Evolutionary conservation across 352 stramenopile species (phyloP), one percentile per base, ranked within the genome.

Genomic region (Globisporangium alternatum): DNA sequence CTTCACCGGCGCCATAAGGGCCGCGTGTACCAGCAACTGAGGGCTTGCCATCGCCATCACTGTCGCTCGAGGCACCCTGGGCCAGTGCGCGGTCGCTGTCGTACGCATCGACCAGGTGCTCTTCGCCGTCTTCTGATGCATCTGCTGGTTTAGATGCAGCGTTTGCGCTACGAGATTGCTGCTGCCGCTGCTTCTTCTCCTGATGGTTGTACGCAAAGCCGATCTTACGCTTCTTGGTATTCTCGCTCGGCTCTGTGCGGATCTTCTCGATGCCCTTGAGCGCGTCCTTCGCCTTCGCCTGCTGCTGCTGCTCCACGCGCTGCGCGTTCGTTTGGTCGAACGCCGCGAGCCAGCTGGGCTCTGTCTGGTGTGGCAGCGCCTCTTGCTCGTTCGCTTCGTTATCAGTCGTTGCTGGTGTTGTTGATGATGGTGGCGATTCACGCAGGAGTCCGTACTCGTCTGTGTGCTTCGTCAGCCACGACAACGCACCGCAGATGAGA

Each of bases 401-500:
- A 5, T 41, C 15, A 28, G 56, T 15, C 28, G 25, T 61, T 64
- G 52, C 59, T 30, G 2, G 31, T 41, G 60, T 43, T 63, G 65
- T 17, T 56, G n/a, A 41, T 71, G 52, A 1, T 19, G 9, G 22
- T 43, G 56, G 9, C 17, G 22, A 35, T 69, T 73, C 53, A 17
- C 48, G 41, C 13, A 81, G 63, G 28, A 95, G 71, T 60, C 89
- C 90, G 44, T 77, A 85, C 61, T 84, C 81, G 64, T 94, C 89
- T 17, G 86, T 92, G 64, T 91, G 74, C 48, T 80, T 77, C 5
- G 71, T 61, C 4, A 97, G 71, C 91, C 91, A 98, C 33, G 91
- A 83, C 3, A 98, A 71, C 1, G 84, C 75, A 17, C 89, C 88
- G 62, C 91, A 97, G 60, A 98, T 97, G 17, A 98, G 76, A 65